Percentiles rank a stretch among this genome's conserved stretches.
These are phyloP conservation scores for Seiridium cupressi DNA, from an alignment of 2,329 filamentous ascomycete genomes.

Conservation along the genomic window DNA sequence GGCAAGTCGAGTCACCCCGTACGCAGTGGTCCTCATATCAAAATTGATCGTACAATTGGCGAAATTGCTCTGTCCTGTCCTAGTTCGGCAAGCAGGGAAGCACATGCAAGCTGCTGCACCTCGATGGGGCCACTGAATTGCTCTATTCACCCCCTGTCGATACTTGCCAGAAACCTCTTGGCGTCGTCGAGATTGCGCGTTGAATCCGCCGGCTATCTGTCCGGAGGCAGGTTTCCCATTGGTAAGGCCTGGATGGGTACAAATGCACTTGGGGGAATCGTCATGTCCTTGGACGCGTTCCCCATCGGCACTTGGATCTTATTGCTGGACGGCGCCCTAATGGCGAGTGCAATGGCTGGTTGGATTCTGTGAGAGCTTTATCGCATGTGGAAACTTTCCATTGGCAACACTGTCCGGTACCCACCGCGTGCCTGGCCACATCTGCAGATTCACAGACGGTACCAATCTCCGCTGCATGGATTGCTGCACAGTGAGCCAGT, in stretches of 20 bases:
- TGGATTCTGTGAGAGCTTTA: background rate
- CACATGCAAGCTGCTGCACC: background rate
- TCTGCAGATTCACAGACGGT: conserved; percentile 8
- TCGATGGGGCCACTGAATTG: conserved; percentile 1
- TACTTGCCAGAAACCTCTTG: conserved; percentile 11
- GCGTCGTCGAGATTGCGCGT: conserved; percentile 7
- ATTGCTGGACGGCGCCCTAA: background rate
- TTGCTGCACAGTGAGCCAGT: conserved; percentile 1
- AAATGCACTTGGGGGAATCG: background rate
- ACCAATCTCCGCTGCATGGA: conserved; percentile 13
- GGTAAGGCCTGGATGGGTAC: background rate
- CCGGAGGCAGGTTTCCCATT: background rate
- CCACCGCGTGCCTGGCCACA: conserved; percentile 2
- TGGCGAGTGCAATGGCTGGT: background rate
- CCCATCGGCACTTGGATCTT: background rate
- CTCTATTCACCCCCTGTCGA: conserved; percentile 13
- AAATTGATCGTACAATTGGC: conserved; percentile 18
- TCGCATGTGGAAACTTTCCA: background rate
- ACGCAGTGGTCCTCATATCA: conserved; percentile 17
- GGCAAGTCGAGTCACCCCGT: conserved; percentile 6
- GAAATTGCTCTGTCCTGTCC: conserved; percentile 21
- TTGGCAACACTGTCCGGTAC: background rate
- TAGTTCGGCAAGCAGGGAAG: conserved; percentile 17
- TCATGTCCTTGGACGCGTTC: background rate
- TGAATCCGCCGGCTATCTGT: conserved; percentile 5